These are phyloP conservation scores for Taphrina betulina DNA, from an alignment of 1,139 yeast species.

Conservation along the genomic window DNA sequence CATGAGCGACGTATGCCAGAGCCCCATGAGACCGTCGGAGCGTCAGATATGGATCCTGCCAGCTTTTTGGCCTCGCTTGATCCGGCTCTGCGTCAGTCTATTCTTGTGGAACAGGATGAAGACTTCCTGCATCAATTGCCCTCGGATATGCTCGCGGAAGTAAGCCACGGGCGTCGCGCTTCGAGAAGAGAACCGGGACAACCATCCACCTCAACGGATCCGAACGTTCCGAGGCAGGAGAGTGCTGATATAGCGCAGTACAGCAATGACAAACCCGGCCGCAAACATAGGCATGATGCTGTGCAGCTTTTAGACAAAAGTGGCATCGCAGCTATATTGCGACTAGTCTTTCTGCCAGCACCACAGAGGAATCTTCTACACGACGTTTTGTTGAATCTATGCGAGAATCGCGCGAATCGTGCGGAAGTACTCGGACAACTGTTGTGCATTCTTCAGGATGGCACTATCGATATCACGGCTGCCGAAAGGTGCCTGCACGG, in stretches of 20 bases:
- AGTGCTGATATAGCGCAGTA: too few species aligned
- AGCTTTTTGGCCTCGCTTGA: constrained; percentile 45
- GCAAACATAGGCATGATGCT: constrained; percentile 13
- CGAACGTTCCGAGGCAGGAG: neutral
- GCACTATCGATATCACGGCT: constrained; percentile 59
- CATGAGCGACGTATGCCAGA: neutral
- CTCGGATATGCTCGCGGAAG: constrained; percentile 44
- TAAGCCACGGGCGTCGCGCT: constrained; percentile 34
- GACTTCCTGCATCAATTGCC: constrained; percentile 43
- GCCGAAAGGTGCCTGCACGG: constrained; percentile 66
- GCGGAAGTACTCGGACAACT: constrained; percentile 71
- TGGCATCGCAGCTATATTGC: constrained; percentile 71
- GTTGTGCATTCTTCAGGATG: constrained; percentile 71
- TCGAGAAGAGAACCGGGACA: too few species aligned
- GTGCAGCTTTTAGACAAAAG: constrained; percentile 63
- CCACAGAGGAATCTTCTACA: constrained; percentile 66
- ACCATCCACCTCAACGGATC: too few species aligned
- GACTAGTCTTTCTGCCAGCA: constrained; percentile 73
- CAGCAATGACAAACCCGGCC: neutral
- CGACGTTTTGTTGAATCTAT: constrained; percentile 64
- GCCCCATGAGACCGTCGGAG: neutral
- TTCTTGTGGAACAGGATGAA: constrained; percentile 44
- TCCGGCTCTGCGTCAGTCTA: constrained; percentile 45
- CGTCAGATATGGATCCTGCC: constrained; percentile 40
- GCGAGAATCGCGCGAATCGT: constrained; percentile 75